phyloP scores from a whole-genome alignment of 768 basidiomycete species.

The Xerocomellus dryophilus region DNA sequence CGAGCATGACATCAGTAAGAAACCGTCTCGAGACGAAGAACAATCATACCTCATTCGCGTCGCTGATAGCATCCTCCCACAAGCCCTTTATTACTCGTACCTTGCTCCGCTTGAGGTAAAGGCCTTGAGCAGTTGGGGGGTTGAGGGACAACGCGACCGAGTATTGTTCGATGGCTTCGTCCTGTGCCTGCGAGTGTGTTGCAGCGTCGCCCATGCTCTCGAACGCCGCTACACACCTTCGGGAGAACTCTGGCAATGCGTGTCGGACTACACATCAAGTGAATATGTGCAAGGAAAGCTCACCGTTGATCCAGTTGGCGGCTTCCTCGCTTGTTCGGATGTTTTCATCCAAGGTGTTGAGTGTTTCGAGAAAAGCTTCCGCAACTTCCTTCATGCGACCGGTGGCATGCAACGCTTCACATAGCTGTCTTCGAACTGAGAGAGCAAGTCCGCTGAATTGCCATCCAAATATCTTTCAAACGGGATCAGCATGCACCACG shows the following conservation, averaged over 20 bases:
- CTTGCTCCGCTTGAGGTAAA: constrained; percentile 16
- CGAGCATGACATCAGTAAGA: not conserved
- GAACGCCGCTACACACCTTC: constrained; percentile 1
- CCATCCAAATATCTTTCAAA: constrained; percentile 16
- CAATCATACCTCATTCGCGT: constrained; percentile 11
- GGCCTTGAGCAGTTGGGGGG: not conserved
- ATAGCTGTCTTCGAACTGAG: constrained; percentile 5
- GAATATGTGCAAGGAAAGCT: not conserved
- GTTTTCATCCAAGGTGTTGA: constrained; percentile 1
- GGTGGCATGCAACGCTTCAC: constrained; percentile 10
- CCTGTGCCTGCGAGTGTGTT: not conserved
- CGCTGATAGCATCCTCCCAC: constrained; percentile 16
- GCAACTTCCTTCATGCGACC: constrained; percentile 13
- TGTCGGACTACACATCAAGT: not conserved
- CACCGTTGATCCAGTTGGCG: constrained; percentile 6
- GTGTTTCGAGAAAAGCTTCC: constrained; percentile 7
- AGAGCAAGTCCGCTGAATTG: constrained; percentile 7
- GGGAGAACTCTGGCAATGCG: constrained; percentile 1
- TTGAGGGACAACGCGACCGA: constrained; percentile 13
- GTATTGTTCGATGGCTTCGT: constrained; percentile 16
- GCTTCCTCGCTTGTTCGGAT: not conserved
- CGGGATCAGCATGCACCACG: not conserved
- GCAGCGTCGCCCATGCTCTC: constrained; percentile 15
- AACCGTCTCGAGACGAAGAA: not conserved
- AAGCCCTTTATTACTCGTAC: constrained; percentile 3